These are phyloP conservation scores for Penicillium pulvis DNA, from an alignment of 495 filamentous ascomycete genomes.

Conservation along the genomic window DNA sequence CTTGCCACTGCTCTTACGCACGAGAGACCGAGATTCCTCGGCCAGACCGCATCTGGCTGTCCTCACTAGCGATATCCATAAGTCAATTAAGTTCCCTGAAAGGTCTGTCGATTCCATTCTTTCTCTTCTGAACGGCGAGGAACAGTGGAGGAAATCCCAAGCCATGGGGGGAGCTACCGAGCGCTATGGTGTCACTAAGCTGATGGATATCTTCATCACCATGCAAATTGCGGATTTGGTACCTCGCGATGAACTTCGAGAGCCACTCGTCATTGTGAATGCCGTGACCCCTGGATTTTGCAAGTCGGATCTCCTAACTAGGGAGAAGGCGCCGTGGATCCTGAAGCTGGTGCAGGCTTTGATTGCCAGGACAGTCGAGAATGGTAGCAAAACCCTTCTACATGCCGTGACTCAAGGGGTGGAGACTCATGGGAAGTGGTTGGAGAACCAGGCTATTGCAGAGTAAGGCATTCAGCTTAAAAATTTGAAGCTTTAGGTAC, in stretches of 20 bases:
- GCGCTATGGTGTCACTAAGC: constrained; percentile 21
- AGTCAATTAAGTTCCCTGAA: constrained; percentile 8
- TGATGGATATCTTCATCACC: constrained; percentile 20
- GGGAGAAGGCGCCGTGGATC: constrained; percentile 18
- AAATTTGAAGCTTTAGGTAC: not conserved
- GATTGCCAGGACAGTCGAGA: constrained; percentile 23
- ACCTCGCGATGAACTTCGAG: constrained; percentile 4
- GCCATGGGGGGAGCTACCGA: constrained; percentile 1
- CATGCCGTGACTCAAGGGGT: constrained; percentile 17
- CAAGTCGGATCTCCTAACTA: constrained; percentile 20
- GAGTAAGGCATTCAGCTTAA: constrained; percentile 15
- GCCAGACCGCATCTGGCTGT: constrained; percentile 11
- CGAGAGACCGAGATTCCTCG: not conserved
- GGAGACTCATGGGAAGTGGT: constrained; percentile 21
- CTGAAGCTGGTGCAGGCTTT: constrained; percentile 16
- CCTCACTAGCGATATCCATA: constrained; percentile 18
- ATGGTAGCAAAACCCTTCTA: constrained; percentile 27
- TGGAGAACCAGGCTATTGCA: constrained; percentile 20
- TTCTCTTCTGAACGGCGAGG: constrained; percentile 9
- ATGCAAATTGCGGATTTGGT: constrained; percentile 14
- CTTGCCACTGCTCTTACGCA: constrained; percentile 1
- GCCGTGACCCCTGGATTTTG: constrained; percentile 21
- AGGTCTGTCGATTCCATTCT: constrained; percentile 7
- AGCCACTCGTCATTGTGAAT: constrained; percentile 19
- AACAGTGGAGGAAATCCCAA: constrained; percentile 14